Conservation (phyloP, 495 filamentous ascomycete genomes). For the Cenococcum geophilum region DNA sequence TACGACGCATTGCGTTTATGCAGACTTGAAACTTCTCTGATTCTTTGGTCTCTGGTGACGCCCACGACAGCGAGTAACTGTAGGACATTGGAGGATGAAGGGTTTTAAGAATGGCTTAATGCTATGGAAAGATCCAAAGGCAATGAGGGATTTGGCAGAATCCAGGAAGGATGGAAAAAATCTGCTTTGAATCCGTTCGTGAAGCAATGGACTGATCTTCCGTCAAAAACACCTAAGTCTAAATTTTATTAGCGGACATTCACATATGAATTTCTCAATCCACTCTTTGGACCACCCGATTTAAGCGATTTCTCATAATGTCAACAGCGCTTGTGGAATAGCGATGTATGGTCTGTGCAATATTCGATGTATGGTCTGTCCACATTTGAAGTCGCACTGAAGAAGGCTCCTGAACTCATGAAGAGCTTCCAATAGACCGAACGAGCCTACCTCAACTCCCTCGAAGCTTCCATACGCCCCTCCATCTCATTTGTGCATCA, state of each 20-base stretch:
- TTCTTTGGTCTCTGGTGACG: conserved; percentile 13
- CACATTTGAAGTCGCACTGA: too few relatives aligned
- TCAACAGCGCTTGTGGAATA: too few relatives aligned
- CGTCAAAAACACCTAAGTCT: not conserved
- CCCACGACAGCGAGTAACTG: conserved; percentile 14
- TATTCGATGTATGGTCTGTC: too few relatives aligned
- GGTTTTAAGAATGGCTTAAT: not conserved
- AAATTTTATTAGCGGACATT: not conserved
- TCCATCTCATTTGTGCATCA: not conserved
- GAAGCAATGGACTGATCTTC: not conserved
- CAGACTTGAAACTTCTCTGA: conserved; percentile 14
- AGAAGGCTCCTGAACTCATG: too few relatives aligned
- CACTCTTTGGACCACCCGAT: too few relatives aligned
- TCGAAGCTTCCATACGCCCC: too few relatives aligned
- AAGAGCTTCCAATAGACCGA: not conserved
- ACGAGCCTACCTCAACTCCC: not conserved
- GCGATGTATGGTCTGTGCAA: too few relatives aligned
- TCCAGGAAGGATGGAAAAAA: not conserved
- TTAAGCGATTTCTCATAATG: too few relatives aligned
- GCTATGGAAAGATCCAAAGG: not conserved
- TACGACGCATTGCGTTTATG: conserved; percentile 26
- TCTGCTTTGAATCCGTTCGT: not conserved
- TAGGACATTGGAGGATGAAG: not conserved
- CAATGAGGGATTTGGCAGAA: not conserved
- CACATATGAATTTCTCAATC: not conserved